These are phyloP conservation scores for Serpula lacrymans DNA, from an alignment of 768 basidiomycete genomes.

Conservation along the genomic window DNA sequence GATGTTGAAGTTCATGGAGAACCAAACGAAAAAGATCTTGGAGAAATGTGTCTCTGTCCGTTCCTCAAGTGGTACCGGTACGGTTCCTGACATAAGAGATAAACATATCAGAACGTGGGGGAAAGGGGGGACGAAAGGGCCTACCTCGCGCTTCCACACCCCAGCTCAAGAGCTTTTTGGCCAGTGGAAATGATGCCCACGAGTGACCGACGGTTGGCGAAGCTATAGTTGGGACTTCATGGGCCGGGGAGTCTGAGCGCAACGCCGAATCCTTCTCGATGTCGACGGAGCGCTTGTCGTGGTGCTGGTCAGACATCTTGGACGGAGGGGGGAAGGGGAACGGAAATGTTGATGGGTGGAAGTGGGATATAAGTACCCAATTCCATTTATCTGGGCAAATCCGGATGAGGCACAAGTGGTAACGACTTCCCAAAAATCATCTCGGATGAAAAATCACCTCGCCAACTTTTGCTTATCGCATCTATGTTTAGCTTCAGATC, in stretches of 20 bases:
- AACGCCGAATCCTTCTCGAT: constrained; percentile 26
- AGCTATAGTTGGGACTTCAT: too few species aligned
- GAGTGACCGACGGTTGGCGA: too few species aligned
- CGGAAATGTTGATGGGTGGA: background rate
- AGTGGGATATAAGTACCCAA: background rate
- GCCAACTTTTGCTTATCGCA: constrained; percentile 1
- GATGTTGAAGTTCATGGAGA: constrained; percentile 67
- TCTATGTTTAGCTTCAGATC: constrained; percentile 6
- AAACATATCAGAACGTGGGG: background rate
- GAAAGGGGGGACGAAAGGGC: background rate
- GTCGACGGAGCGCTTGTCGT: constrained; percentile 20
- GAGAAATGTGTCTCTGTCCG: constrained; percentile 57
- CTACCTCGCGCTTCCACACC: constrained; percentile 29
- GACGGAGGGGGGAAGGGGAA: constrained; percentile 4
- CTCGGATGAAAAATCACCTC: background rate
- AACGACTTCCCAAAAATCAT: background rate
- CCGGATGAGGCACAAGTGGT: background rate
- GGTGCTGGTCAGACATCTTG: constrained; percentile 20
- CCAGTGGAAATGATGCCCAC: constrained; percentile 7
- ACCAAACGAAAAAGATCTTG: constrained; percentile 72
- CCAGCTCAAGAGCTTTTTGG: constrained; percentile 22
- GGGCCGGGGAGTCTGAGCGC: constrained; percentile 14
- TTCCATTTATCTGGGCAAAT: too few species aligned
- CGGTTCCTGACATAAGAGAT: constrained; percentile 35
- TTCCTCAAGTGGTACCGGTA: constrained; percentile 47